Evolutionary conservation across 768 basidiomycete species (phyloP).

Genomic region (Zangia roseola): DNA sequence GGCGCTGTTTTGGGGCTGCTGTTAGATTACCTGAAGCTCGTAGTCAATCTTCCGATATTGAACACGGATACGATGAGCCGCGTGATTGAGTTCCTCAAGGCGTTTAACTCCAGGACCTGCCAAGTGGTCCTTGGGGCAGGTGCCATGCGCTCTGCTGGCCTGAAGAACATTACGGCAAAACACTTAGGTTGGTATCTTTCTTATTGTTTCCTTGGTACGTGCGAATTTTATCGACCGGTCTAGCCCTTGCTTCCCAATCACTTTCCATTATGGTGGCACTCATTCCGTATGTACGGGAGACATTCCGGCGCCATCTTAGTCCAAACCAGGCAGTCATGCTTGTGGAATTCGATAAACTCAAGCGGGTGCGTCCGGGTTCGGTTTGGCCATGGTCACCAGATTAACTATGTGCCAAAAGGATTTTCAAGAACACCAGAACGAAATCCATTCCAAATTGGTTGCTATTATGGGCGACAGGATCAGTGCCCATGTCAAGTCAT

Average conservation of each 20-base stretch:
- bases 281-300: conserved; percentile 94
- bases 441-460: conserved; percentile 96
- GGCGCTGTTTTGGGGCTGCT: conserved; percentile 69
- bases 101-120: conserved; percentile 97
- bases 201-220: conserved; percentile 17
- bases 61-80: conserved; percentile 95
- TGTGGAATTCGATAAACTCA: conserved; percentile 97
- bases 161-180: conserved; percentile 98
- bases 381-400: not conserved
- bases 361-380: conserved; percentile 62
- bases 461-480: conserved; percentile 98
- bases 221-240: conserved; percentile 17
- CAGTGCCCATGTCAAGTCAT: conserved; percentile 75
- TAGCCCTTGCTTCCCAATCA: conserved; percentile 94
- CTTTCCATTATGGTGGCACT: conserved; percentile 92
- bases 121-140: conserved; percentile 98
- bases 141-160: conserved; percentile 96
- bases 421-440: conserved; percentile 98
- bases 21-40: conserved; percentile 82
- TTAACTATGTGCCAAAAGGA: conserved; percentile 50
- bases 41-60: conserved; percentile 83
- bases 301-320: conserved; percentile 89
- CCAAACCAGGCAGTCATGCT: conserved; percentile 96
- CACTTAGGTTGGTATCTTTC: conserved; percentile 69
- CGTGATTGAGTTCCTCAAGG: conserved; percentile 93